These are phyloP conservation scores for Pugionium dolabratum DNA, from an alignment of 345 rosid genomes.

Conservation along the genomic window DNA sequence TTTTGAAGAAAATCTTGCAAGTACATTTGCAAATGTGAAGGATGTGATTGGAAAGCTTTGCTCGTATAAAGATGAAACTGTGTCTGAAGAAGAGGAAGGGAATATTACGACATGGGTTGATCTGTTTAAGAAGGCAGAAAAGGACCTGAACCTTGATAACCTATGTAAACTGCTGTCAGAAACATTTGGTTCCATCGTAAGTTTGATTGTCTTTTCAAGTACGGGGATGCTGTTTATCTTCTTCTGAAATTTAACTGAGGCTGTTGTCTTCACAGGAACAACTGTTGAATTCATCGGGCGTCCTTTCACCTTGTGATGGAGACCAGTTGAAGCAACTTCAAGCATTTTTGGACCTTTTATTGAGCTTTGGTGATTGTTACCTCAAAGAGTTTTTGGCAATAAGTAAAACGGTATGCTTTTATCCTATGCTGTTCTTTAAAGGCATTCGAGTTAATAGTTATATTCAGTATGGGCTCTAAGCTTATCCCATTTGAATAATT, in stretches of 20 bases:
- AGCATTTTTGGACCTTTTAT: slow-evolving; percentile 52
- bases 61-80: slow-evolving; percentile 36
- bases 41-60: slow-evolving; percentile 52
- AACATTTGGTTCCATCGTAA: slow-evolving; percentile 56
- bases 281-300: slow-evolving; percentile 45
- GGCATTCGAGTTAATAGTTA: slow-evolving; percentile 3
- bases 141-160: slow-evolving; percentile 50
- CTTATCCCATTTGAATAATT: slow-evolving; percentile 8
- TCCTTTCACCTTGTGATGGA: slow-evolving; percentile 47
- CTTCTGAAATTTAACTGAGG: slow-evolving; percentile 25
- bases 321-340: slow-evolving; percentile 53
- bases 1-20: slow-evolving; percentile 45
- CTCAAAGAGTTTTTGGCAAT: slow-evolving; percentile 67
- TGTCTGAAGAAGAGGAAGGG: slow-evolving; percentile 45
- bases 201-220: slow-evolving; percentile 35
- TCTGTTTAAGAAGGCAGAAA: slow-evolving; percentile 51
- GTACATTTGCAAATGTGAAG: slow-evolving; percentile 43
- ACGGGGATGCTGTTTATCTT: slow-evolving; percentile 14
- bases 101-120: slow-evolving; percentile 67
- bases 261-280: slow-evolving; percentile 56
- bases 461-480: slow-evolving; percentile 15
- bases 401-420: slow-evolving; percentile 62
- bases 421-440: slow-evolving; percentile 14
- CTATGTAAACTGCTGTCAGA: slow-evolving; percentile 53
- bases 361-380: slow-evolving; percentile 58